phyloP scores from a whole-genome alignment of 805 yeast species.

The Sungouiella blattae region DNA sequence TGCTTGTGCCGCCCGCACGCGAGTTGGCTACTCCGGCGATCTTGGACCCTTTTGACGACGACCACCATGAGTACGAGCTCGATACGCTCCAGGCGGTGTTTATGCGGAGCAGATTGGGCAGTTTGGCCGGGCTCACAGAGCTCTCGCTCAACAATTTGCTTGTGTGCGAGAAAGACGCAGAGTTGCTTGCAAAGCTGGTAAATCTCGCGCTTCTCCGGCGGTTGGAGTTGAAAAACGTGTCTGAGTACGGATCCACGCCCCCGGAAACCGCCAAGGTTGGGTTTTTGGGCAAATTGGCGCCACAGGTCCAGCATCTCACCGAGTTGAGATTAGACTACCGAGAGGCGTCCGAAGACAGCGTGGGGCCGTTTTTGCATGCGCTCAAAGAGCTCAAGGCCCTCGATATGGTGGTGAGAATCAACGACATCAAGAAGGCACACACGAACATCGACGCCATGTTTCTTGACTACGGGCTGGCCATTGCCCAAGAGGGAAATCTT shows the following conservation, averaged over 20 bases:
- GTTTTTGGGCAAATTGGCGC: conserved; percentile 25
- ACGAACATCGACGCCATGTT: conserved; percentile 5
- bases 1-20: conserved; percentile 14
- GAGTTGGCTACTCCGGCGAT: conserved; percentile 1
- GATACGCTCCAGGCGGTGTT: conserved; percentile 2
- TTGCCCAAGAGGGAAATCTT: conserved; percentile 20
- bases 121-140: conserved; percentile 14
- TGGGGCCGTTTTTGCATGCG: conserved; percentile 29
- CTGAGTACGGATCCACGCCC: conserved; percentile 23
- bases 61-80: conserved; percentile 3
- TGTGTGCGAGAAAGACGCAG: conserved; percentile 21
- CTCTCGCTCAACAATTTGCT: conserved; percentile 24
- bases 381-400: conserved; percentile 27
- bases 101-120: conserved; percentile 9
- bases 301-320: conserved; percentile 21
- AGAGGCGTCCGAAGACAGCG: conserved; percentile 40
- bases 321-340: conserved; percentile 37
- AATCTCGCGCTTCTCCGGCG: conserved; percentile 19
- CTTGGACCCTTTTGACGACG: conserved; percentile 1
- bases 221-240: conserved; percentile 31
- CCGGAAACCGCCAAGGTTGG: conserved; percentile 8
- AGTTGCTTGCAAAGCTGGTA: conserved; percentile 14
- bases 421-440: conserved; percentile 21
- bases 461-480: conserved; percentile 16
- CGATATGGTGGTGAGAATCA: conserved; percentile 41